Base-by-base conservation (phyloP, 1,284 basidiomycete species). In the Takashimella tepidaria region DNA sequence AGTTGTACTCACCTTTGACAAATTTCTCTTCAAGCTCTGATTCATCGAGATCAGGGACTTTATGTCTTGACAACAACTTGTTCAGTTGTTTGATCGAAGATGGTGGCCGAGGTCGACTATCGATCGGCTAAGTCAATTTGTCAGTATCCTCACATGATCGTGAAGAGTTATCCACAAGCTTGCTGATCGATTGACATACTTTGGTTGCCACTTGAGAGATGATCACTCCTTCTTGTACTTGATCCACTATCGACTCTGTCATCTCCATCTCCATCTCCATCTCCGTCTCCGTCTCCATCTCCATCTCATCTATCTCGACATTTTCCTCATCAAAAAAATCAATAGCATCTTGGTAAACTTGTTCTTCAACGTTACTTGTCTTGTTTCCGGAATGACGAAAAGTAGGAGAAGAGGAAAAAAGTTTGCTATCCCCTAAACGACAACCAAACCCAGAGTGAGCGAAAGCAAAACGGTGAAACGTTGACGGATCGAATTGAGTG, bases 21-120 rank as follows among this genome's bases (percentile, higher is more conserved):
- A 76, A 76, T 48, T 61, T 62, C 61, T 76, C 74, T 22, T 72
- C 68, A 5, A 76, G 62, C 43, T 76, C 75, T 19, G 62, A 56
- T 41, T 76, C 75, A 1, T 63, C 63, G 11, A 76, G 55, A 16
- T 68, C 63, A 1, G 63, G 58, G 8, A 51, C 46, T 8, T 53
- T 23, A 27, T 68, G 64, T 19, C 63, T 50, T 0, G 62, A 58
- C 23, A 74, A 51, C 2, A 72, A 56, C 23, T 63, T 53, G 52
- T 74, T 73, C 24, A 74, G 62, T 41, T 66, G 62, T 52, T 73
- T 74, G 53, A 73, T 72, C 0, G 67, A 69, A 4, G 56, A 44
- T 3, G 66, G 66, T 10, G 68, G 57, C 43, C 50, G 47, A 3
- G 65, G 66, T 23, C 65, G 16, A 22, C 19, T 21, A 23, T 23